A percentile compares a stretch with the other conserved stretches of the same genome.
Conservation (phyloP, 805 yeast species). For the Teunomyces aglyptinius region DNA sequence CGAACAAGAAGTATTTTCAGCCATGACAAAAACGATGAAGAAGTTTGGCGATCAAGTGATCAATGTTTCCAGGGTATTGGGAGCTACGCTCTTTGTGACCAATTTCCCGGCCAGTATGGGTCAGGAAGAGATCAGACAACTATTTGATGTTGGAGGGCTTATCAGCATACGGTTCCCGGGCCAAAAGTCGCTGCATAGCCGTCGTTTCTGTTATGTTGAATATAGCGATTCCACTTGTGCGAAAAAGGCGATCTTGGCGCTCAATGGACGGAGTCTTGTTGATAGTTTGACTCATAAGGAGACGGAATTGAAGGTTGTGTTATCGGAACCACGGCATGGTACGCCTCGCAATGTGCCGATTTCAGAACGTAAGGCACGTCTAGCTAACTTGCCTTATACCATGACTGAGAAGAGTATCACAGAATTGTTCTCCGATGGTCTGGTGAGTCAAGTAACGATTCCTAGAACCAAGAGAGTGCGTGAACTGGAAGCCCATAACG, state of each 20-base stretch:
- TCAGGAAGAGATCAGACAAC: conserved; percentile 31
- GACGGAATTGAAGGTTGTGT: conserved; percentile 50
- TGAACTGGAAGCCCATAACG: conserved; percentile 37
- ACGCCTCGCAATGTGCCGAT: conserved; percentile 28
- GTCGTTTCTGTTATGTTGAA: conserved; percentile 77
- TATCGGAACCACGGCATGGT: conserved; percentile 52
- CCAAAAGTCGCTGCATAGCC: conserved; percentile 47
- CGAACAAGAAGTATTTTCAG: conserved; percentile 50
- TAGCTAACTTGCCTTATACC: conserved; percentile 51
- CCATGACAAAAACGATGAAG: conserved; percentile 60
- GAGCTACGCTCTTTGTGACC: conserved; percentile 66
- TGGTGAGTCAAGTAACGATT: conserved; percentile 49
- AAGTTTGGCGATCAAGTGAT: conserved; percentile 42
- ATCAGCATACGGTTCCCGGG: conserved; percentile 64
- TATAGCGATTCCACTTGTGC: conserved; percentile 45
- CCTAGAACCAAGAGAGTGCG: conserved; percentile 35
- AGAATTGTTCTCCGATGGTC: conserved; percentile 48
- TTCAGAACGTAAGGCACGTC: conserved; percentile 56
- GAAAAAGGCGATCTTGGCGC: conserved; percentile 33
- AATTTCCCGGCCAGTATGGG: conserved; percentile 64
- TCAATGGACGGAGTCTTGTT: conserved; percentile 39
- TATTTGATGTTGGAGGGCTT: conserved; percentile 46
- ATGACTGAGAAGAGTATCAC: conserved; percentile 39
- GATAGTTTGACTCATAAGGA: conserved; percentile 22
- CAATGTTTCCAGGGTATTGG: conserved; percentile 41